These are phyloP conservation scores for Lentinula lateritia DNA, from an alignment of 768 basidiomycete species.

Conservation along the genomic window DNA sequence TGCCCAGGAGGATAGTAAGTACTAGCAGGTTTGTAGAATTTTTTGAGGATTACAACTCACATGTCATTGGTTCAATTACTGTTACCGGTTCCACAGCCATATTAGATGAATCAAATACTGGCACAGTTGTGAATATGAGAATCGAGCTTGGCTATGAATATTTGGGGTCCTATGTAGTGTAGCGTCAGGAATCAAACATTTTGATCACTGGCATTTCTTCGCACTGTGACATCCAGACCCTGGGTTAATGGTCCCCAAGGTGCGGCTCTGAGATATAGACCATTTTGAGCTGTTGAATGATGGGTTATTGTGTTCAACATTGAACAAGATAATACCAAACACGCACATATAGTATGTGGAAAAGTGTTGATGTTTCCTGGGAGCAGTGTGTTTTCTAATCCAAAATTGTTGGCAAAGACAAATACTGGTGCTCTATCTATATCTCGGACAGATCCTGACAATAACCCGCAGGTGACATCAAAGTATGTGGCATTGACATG, in stretches of 20 bases:
- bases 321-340: background rate
- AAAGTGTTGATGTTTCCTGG: background rate
- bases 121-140: background rate
- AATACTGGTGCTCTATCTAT: background rate
- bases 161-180: background rate
- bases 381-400: background rate
- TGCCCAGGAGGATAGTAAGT: too few relatives aligned
- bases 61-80: background rate
- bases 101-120: background rate
- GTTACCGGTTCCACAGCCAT: background rate
- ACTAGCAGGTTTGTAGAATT: too few relatives aligned
- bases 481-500: background rate
- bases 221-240: background rate
- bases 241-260: background rate
- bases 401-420: background rate
- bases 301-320: background rate
- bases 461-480: constrained; percentile 2
- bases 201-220: too few relatives aligned
- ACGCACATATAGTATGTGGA: background rate
- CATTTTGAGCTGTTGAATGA: background rate
- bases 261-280: background rate
- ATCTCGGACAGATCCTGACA: background rate
- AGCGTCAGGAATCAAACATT: background rate
- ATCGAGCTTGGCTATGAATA: background rate
- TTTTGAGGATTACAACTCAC: background rate